Evolutionary conservation across 2,329 filamentous ascomycete species (phyloP).

Genomic region (Cordyceps tenuipes): DNA sequence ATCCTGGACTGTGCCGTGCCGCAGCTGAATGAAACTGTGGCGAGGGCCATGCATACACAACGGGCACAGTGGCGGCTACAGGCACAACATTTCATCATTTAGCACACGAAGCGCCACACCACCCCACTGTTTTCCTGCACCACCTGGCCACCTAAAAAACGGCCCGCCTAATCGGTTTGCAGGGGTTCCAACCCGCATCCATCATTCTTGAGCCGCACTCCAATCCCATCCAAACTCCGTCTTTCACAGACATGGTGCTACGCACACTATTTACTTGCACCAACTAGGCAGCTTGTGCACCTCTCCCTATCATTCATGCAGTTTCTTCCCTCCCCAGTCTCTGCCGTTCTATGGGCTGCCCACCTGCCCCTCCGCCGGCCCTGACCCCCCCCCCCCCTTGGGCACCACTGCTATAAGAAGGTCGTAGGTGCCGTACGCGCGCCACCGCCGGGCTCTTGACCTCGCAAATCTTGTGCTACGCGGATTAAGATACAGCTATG

Average conservation of each 20-base stretch:
- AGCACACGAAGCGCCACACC: not conserved
- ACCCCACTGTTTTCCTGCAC: not conserved
- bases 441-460: not conserved
- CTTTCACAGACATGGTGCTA: constrained; percentile 1
- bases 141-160: not conserved
- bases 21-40: not conserved
- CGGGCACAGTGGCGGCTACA: not conserved
- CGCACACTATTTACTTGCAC: not conserved
- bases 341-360: not conserved
- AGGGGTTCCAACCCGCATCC: not conserved
- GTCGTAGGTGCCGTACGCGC: not conserved
- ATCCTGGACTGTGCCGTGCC: not conserved
- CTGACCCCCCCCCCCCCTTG: not conserved
- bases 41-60: not conserved
- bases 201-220: not conserved
- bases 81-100: not conserved
- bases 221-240: not conserved
- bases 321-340: not conserved
- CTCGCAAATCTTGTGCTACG: not conserved
- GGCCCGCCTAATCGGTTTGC: not conserved
- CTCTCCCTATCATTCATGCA: not conserved
- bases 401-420: not conserved
- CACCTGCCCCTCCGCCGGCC: not conserved
- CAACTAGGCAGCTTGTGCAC: not conserved
- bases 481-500: constrained; percentile 17